phyloP scores from a whole-genome alignment of 495 filamentous ascomycete genomes.

The Talaromyces liani region DNA sequence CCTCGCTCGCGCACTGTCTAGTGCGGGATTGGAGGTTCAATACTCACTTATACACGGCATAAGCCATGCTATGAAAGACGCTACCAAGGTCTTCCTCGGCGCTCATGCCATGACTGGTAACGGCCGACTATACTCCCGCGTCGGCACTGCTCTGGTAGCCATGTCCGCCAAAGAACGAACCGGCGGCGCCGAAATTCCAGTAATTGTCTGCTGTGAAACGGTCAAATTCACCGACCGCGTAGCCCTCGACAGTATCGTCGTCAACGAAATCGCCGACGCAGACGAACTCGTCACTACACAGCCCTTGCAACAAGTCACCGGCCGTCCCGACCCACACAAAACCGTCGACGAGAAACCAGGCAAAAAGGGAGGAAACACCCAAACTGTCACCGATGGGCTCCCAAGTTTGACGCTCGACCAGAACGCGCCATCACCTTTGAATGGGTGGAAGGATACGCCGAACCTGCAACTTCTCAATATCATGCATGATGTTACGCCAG shows the following conservation, averaged over 20 bases:
- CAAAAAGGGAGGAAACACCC: slow-evolving; percentile 20
- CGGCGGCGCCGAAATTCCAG: slow-evolving; percentile 55
- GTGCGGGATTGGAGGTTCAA: slow-evolving; percentile 62
- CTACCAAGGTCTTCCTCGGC: slow-evolving; percentile 76
- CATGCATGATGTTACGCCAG: slow-evolving; percentile 92
- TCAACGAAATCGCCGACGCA: slow-evolving; percentile 77
- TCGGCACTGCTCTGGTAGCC: slow-evolving; percentile 84
- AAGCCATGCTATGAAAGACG: slow-evolving; percentile 61
- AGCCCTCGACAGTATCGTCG: slow-evolving; percentile 81
- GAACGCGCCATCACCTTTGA: slow-evolving; percentile 30
- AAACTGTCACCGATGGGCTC: slow-evolving; percentile 18
- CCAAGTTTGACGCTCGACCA: slow-evolving; percentile 11
- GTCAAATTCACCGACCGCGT: slow-evolving; percentile 94
- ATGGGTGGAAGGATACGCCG: slow-evolving; percentile 52
- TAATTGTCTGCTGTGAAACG: slow-evolving; percentile 87
- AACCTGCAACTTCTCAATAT: slow-evolving; percentile 71
- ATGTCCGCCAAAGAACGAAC: slow-evolving; percentile 69
- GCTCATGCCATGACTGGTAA: slow-evolving; percentile 89
- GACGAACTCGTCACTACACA: slow-evolving; percentile 48
- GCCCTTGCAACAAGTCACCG: slow-evolving; percentile 30
- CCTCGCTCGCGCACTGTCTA: slow-evolving; percentile 59
- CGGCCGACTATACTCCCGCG: slow-evolving; percentile 76
- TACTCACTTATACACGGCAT: slow-evolving; percentile 76
- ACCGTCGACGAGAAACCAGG: slow-evolving; percentile 18
- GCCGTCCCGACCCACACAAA: slow-evolving; percentile 23